A percentile compares a stretch with the other conserved stretches of the same genome.
These are phyloP conservation scores for Kwoniella dendrophila DNA, from an alignment of 768 basidiomycete genomes.

Conservation along the genomic window DNA sequence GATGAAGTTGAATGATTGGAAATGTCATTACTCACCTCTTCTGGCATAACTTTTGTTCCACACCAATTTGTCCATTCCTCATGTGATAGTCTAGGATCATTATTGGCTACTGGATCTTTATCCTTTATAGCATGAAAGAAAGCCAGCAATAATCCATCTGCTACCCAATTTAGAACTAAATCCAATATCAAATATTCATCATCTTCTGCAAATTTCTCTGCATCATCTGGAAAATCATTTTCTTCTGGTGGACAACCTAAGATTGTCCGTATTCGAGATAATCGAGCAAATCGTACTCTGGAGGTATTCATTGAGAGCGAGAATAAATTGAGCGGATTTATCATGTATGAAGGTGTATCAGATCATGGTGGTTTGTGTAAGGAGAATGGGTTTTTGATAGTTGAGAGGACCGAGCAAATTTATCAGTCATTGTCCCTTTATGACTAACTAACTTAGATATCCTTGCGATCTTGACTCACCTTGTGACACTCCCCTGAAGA, in stretches of 20 bases:
- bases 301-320: not conserved
- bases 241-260: conserved; percentile 51
- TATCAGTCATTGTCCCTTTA: too few relatives aligned
- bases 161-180: conserved; percentile 54
- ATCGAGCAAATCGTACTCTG: conserved; percentile 54
- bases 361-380: too few relatives aligned
- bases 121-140: conserved; percentile 57
- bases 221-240: conserved; percentile 44
- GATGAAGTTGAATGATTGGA: not conserved
- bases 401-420: too few relatives aligned
- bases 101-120: conserved; percentile 49
- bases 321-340: not conserved
- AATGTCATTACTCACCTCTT: conserved; percentile 44
- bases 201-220: conserved; percentile 47
- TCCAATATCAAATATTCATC: conserved; percentile 54
- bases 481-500: conserved; percentile 55
- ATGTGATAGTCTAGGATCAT: conserved; percentile 41
- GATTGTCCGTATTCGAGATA: conserved; percentile 51
- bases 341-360: not conserved
- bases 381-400: too few relatives aligned
- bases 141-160: conserved; percentile 53
- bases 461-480: conserved; percentile 37
- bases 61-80: conserved; percentile 56
- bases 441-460: too few relatives aligned
- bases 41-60: conserved; percentile 50